Percentiles rank a stretch among this genome's conserved stretches.
These are phyloP conservation scores for Penicillium ochrochloron DNA, from an alignment of 495 filamentous ascomycete genomes.

Conservation along the genomic window DNA sequence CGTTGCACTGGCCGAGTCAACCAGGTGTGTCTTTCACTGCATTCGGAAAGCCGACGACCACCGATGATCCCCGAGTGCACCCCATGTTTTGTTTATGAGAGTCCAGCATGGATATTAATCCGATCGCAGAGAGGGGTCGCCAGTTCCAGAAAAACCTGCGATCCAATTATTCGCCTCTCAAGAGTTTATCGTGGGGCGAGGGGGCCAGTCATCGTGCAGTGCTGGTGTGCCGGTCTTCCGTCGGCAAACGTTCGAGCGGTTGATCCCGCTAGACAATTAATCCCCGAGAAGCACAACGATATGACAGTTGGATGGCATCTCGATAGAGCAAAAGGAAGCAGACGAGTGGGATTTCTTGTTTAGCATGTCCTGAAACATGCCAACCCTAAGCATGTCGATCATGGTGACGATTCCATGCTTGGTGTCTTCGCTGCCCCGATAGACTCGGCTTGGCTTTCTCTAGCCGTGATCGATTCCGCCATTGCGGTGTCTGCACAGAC, in stretches of 20 bases:
- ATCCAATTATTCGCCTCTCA: slow-evolving; percentile 2
- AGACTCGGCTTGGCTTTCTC: slow-evolving; percentile 22
- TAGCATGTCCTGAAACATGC: neutral
- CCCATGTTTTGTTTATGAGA: neutral
- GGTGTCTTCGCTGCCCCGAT: slow-evolving; percentile 5
- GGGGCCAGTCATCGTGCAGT: slow-evolving; percentile 29
- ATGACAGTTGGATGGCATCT: neutral
- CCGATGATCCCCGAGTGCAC: slow-evolving; percentile 27
- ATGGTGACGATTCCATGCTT: neutral
- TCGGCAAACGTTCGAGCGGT: slow-evolving; percentile 26
- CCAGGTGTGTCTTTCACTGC: slow-evolving; percentile 13
- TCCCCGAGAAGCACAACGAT: neutral
- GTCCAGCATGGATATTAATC: slow-evolving; percentile 23
- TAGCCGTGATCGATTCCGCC: slow-evolving; percentile 9
- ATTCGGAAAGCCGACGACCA: slow-evolving; percentile 27
- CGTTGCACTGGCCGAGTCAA: slow-evolving; percentile 10
- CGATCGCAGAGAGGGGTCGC: slow-evolving; percentile 16
- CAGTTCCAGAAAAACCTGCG: neutral
- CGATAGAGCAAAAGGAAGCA: neutral
- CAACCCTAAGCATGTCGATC: neutral
- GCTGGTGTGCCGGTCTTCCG: slow-evolving; percentile 29
- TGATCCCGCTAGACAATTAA: slow-evolving; percentile 9
- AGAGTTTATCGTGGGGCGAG: slow-evolving; percentile 14
- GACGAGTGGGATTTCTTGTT: too few species aligned
- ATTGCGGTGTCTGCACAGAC: neutral